These are phyloP conservation scores for Didymella pomorum DNA, from an alignment of 2,329 filamentous ascomycete species.

Conservation along the genomic window DNA sequence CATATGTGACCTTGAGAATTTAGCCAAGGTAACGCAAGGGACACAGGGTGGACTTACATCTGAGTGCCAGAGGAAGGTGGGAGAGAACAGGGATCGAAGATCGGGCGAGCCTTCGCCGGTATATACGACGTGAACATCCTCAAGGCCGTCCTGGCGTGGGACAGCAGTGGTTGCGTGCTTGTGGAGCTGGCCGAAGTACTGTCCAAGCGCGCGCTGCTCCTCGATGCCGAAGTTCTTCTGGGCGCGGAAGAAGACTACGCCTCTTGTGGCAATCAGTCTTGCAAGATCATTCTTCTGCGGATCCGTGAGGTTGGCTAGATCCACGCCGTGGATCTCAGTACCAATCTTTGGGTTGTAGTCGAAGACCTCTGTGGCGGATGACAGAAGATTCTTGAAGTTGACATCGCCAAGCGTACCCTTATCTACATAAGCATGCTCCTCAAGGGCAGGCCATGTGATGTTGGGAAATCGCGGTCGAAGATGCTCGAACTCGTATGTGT, in stretches of 20 bases:
- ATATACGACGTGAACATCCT: conserved; percentile 66
- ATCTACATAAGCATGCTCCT: conserved; percentile 60
- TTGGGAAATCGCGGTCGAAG: conserved; percentile 63
- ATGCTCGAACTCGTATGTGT: conserved; percentile 61
- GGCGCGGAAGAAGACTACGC: conserved; percentile 66
- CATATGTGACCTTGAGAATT: conserved; percentile 60
- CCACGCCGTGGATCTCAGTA: conserved; percentile 61
- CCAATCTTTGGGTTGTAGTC: conserved; percentile 66
- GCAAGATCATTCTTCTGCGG: conserved; percentile 64
- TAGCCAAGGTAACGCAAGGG: background rate
- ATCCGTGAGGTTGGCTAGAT: conserved; percentile 60
- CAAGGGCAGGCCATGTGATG: conserved; percentile 60
- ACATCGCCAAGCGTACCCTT: conserved; percentile 64
- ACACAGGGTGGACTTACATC: conserved; percentile 53
- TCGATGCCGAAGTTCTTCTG: conserved; percentile 64
- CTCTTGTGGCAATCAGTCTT: conserved; percentile 61
- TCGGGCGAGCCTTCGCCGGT: conserved; percentile 62
- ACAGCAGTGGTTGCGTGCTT: conserved; percentile 64
- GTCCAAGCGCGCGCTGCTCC: conserved; percentile 61
- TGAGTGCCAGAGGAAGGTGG: conserved; percentile 64
- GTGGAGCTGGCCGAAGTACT: conserved; percentile 63
- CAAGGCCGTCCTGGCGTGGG: conserved; percentile 58
- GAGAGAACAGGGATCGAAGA: conserved; percentile 63
- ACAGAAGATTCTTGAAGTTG: conserved; percentile 62
- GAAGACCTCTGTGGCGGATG: conserved; percentile 62